A percentile compares a stretch with the other conserved stretches of the same genome.
Conservation (phyloP, 768 basidiomycete species). For the Suillus placidus region DNA sequence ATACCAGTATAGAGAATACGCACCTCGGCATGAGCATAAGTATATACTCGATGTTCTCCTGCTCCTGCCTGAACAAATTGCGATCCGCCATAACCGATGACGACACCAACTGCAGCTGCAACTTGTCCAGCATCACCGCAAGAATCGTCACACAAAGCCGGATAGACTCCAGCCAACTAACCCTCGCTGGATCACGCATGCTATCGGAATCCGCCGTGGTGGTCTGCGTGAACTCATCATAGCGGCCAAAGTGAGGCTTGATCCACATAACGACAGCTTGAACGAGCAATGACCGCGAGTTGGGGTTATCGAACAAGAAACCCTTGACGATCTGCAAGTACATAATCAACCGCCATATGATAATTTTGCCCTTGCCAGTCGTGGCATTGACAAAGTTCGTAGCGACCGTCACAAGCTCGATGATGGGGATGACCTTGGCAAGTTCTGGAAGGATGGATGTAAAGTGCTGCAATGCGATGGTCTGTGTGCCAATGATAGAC, state of each 20-base stretch:
- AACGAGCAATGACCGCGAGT: constrained; percentile 77
- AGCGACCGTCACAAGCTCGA: constrained; percentile 85
- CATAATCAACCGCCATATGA: constrained; percentile 93
- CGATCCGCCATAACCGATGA: constrained; percentile 65
- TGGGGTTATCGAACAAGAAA: constrained; percentile 81
- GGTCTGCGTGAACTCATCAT: constrained; percentile 76
- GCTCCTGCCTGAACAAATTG: constrained; percentile 70
- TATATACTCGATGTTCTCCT: constrained; percentile 89
- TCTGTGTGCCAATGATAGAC: constrained; percentile 95
- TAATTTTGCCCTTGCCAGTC: constrained; percentile 79
- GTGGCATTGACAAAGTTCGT: constrained; percentile 87
- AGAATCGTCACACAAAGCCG: constrained; percentile 89
- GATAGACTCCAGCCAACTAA: constrained; percentile 88
- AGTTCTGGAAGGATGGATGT: constrained; percentile 90
- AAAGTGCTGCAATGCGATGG: constrained; percentile 91
- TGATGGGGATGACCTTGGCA: constrained; percentile 73
- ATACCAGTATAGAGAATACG: constrained; percentile 20
- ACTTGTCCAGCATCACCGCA: constrained; percentile 86
- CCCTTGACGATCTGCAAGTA: constrained; percentile 90
- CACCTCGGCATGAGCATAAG: constrained; percentile 84
- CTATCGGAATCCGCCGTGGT: constrained; percentile 67
- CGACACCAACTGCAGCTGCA: constrained; percentile 78
- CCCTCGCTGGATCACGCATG: constrained; percentile 70
- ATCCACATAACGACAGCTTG: constrained; percentile 93
- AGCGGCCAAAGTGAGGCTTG: constrained; percentile 91